Conservation (phyloP, 768 basidiomycete genomes). For the Plicaturopsis crispa region DNA sequence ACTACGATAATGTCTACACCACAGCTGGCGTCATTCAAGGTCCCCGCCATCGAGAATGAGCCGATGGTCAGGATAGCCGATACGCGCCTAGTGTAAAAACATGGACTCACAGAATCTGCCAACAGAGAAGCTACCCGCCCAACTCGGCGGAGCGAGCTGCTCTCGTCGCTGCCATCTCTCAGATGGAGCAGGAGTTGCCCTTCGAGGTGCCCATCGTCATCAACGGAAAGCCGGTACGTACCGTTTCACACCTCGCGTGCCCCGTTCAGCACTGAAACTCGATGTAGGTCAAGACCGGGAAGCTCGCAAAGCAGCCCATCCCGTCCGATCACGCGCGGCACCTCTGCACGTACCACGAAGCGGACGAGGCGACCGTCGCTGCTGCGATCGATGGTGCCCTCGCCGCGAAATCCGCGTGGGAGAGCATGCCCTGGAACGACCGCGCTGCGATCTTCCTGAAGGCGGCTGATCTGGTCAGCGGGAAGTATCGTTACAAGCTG, state of each 20-base stretch:
- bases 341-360: slow-evolving; percentile 85
- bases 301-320: slow-evolving; percentile 69
- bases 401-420: slow-evolving; percentile 84
- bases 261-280: background rate
- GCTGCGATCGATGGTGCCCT: slow-evolving; percentile 85
- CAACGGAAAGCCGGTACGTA: slow-evolving; percentile 75
- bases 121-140: slow-evolving; percentile 67
- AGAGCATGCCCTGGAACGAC: slow-evolving; percentile 92
- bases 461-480: slow-evolving; percentile 91
- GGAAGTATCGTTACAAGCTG: slow-evolving; percentile 92
- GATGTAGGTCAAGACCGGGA: slow-evolving; percentile 71
- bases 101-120: background rate
- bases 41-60: slow-evolving; percentile 87
- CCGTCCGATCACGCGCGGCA: slow-evolving; percentile 81
- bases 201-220: slow-evolving; percentile 92
- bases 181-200: slow-evolving; percentile 80
- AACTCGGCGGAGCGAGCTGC: slow-evolving; percentile 72
- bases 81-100: too few species aligned
- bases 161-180: slow-evolving; percentile 61
- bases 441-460: slow-evolving; percentile 97
- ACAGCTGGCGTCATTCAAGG: slow-evolving; percentile 79
- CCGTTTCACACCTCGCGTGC: slow-evolving; percentile 2
- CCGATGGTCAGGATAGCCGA: slow-evolving; percentile 83
- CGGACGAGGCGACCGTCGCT: slow-evolving; percentile 66
- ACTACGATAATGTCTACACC: slow-evolving; percentile 56